Evolutionary conservation across 2,329 filamentous ascomycete species (phyloP), one percentile per base, ranked within the genome.

Genomic region (Ophiostoma populinum): DNA sequence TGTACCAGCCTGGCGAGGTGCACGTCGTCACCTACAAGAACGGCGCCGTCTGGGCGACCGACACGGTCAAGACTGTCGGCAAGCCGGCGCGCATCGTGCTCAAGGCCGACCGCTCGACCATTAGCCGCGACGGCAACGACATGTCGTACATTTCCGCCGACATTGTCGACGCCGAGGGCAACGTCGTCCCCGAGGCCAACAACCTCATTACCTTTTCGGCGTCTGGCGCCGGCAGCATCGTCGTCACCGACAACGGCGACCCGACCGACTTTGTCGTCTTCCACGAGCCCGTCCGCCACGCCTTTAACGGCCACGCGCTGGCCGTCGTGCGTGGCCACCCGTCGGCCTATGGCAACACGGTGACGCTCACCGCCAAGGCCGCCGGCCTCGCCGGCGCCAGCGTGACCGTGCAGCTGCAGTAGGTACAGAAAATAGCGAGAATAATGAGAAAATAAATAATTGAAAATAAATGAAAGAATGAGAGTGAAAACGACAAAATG

Each of bases 201-300:
- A 51, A 61, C 40, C 42, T 42, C 11, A 52, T 69, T 26, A 55
- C 50, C 0, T 68, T 68, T 40, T 53, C 55, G 0, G 41, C 65
- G 3, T 45, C 46, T 1, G 62, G 59, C 0, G 52, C 55, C 0
- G 66, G 57, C 1, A 49, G 58, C 45, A 58, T 70, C 28, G 53
- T 63, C 2, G 49, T 59, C 1, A 69, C 65, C 0, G 63, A 69
- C 34, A 68, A 67, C 35, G 65, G 65, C 2, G 55, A 66, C 36
- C 58, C 59, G 5, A 49, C 55, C 2, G 60, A 65, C 38, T 50
- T 61, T 43, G 55, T 49, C 2, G 45, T 54, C 2, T 65, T 65
- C 42, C 54, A 56, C 1, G 55, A 53, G 3, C 40, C 42, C 7
- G 49, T 47, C 22, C 50, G 61, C 11, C 55, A 57, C 26, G 58